phyloP scores from a whole-genome alignment of 2,329 filamentous ascomycete genomes.

The Plenodomus biglobosus region DNA sequence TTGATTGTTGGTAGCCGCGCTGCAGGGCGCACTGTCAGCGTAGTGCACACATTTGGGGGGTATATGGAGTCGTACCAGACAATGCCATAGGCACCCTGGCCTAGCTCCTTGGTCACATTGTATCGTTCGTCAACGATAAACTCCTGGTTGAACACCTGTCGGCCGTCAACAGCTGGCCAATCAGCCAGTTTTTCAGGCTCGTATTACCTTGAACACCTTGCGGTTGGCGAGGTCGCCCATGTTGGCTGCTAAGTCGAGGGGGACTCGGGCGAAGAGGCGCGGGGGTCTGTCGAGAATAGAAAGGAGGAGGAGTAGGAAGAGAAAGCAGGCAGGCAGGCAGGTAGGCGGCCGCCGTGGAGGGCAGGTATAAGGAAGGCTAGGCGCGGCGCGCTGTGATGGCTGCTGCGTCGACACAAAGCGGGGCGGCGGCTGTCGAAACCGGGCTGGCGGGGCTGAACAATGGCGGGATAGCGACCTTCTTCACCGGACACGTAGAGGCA shows the following conservation, averaged over 20 bases:
- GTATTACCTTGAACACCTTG: constrained; percentile 57
- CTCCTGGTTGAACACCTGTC: constrained; percentile 87
- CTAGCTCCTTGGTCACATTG: constrained; percentile 97
- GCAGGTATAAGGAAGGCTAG: constrained; percentile 30
- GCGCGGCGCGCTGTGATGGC: constrained; percentile 35
- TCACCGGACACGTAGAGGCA: constrained; percentile 14
- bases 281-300: neutral
- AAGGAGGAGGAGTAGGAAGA: constrained; percentile 6
- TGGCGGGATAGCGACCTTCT: constrained; percentile 14
- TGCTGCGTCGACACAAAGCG: constrained; percentile 17
- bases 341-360: constrained; percentile 19
- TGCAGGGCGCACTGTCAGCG: constrained; percentile 47
- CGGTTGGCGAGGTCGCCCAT: constrained; percentile 68
- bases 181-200: neutral
- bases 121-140: constrained; percentile 98
- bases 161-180: constrained; percentile 1
- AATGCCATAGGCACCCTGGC: constrained; percentile 97
- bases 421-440: constrained; percentile 24
- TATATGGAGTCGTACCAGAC: constrained; percentile 70
- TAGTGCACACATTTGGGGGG: constrained; percentile 2
- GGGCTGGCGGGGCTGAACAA: constrained; percentile 7
- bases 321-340: constrained; percentile 5
- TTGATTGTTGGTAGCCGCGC: constrained; percentile 88
- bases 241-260: constrained; percentile 14
- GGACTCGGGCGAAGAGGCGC: neutral